Evolutionary conservation across 2,329 filamentous ascomycete genomes (phyloP).

Genomic region (Fusarium hostae): DNA sequence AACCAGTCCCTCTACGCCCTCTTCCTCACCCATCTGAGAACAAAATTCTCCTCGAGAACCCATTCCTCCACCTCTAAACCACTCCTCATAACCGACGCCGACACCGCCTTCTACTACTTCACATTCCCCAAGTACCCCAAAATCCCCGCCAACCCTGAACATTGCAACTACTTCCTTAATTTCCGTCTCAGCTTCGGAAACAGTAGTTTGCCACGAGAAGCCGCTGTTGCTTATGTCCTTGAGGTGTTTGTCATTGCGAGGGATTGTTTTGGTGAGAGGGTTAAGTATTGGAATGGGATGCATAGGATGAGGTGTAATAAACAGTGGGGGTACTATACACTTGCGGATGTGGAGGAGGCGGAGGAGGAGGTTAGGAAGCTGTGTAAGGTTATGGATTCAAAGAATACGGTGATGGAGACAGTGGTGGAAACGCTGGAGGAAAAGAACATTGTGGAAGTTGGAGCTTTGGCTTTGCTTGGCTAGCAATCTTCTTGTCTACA

Average conservation of each 20-base stretch:
- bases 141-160: background rate
- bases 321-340: conserved; percentile 1
- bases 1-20: background rate
- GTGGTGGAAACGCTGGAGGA: background rate
- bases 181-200: background rate
- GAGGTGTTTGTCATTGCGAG: background rate
- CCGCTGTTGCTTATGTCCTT: background rate
- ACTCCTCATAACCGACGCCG: background rate
- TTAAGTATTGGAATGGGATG: background rate
- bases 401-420: background rate
- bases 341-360: background rate
- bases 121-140: background rate
- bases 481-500: too few relatives aligned
- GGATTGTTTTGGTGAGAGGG: background rate
- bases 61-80: background rate
- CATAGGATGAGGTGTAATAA: background rate
- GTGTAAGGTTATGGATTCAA: rapidly evolving
- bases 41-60: background rate
- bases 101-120: background rate
- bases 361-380: background rate
- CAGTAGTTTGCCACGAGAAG: rapidly evolving
- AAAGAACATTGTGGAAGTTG: background rate
- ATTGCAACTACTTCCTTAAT: background rate
- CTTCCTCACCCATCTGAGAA: background rate
- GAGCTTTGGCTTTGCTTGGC: background rate